phyloP scores from a whole-genome alignment of 768 basidiomycete genomes.

The Mycena sanguinolenta region DNA sequence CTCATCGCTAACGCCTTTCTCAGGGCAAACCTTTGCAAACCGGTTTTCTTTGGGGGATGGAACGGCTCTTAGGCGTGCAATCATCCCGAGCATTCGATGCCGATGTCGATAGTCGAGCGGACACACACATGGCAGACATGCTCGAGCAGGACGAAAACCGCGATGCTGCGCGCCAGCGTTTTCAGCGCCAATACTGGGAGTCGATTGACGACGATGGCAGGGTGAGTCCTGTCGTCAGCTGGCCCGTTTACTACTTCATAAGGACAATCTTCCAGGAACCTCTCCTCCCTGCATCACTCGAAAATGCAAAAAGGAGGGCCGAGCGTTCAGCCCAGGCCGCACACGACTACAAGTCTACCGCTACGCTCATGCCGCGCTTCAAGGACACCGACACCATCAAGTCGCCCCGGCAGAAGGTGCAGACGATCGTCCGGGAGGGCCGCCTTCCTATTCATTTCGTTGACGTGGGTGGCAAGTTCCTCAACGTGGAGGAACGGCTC shows the following conservation, averaged over 20 bases:
- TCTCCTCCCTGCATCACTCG: constrained; percentile 68
- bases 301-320: constrained; percentile 58
- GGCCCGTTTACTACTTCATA: background rate
- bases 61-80: constrained; percentile 76
- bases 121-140: constrained; percentile 72
- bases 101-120: constrained; percentile 33
- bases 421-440: constrained; percentile 55
- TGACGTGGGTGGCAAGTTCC: constrained; percentile 80
- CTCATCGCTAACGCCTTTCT: constrained; percentile 14
- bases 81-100: background rate
- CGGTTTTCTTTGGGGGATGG: constrained; percentile 87
- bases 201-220: constrained; percentile 75
- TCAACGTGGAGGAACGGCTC: constrained; percentile 67
- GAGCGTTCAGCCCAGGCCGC: constrained; percentile 49
- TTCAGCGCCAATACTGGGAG: constrained; percentile 85
- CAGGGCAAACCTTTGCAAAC: constrained; percentile 81
- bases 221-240: constrained; percentile 52
- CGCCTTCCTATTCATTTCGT: constrained; percentile 75
- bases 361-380: constrained; percentile 54
- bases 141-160: constrained; percentile 70
- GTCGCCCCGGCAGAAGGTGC: constrained; percentile 51
- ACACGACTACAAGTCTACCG: constrained; percentile 54
- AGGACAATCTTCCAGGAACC: constrained; percentile 63
- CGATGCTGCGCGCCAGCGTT: constrained; percentile 70
- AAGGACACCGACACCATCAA: constrained; percentile 53